These are phyloP conservation scores for Phalaenopsis aphrodite DNA, from an alignment of 106 monocot genomes.

Conservation along the genomic window DNA sequence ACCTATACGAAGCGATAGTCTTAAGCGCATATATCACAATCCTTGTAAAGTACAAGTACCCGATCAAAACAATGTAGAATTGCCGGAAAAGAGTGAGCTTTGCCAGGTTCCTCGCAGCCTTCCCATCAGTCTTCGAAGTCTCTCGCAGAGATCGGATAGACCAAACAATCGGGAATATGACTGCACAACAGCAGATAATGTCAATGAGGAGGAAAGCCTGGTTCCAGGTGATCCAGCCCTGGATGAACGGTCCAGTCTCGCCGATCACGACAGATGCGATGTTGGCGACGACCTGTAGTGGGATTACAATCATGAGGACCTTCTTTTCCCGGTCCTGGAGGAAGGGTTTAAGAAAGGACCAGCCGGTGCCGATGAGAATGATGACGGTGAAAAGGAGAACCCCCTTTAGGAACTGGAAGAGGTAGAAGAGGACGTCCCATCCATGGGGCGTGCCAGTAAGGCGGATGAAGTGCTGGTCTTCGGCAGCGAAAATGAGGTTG, in stretches of 20 bases:
- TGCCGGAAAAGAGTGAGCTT: conserved; percentile 86
- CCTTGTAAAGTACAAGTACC: conserved; percentile 90
- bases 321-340: conserved; percentile 96
- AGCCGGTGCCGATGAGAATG: conserved; percentile 85
- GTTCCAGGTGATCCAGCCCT: conserved; percentile 76
- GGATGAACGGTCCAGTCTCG: conserved; percentile 79
- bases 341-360: conserved; percentile 95
- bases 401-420: conserved; percentile 84
- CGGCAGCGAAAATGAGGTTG: conserved; percentile 66
- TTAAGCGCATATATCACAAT: conserved; percentile 83
- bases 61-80: conserved; percentile 82
- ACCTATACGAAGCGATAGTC: conserved; percentile 79
- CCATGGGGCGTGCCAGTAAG: conserved; percentile 83
- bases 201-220: conserved; percentile 84
- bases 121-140: conserved; percentile 91
- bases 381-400: conserved; percentile 87
- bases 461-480: conserved; percentile 90
- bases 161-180: conserved; percentile 89
- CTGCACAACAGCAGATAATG: conserved; percentile 76
- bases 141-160: conserved; percentile 71
- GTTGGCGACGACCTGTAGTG: conserved; percentile 80
- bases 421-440: conserved; percentile 87
- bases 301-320: conserved; percentile 88
- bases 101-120: conserved; percentile 76
- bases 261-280: conserved; percentile 81